Evolutionary conservation across 768 basidiomycete species (phyloP).

Genomic region (Boletus subcaerulescens): DNA sequence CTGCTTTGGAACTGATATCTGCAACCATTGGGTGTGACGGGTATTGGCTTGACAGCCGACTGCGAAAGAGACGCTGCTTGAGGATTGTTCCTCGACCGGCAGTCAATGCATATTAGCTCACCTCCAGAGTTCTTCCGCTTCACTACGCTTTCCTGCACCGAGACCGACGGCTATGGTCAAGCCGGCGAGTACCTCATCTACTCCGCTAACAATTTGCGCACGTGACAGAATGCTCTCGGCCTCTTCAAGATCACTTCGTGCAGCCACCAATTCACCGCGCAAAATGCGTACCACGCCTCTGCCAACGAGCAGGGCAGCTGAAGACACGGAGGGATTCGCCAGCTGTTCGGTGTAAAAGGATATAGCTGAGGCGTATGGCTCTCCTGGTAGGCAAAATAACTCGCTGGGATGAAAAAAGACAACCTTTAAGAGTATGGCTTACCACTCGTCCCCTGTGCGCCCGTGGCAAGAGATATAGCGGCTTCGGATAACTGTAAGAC

Average conservation of each 20-base stretch:
- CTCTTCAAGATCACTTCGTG: slow-evolving; percentile 80
- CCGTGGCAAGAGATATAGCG: slow-evolving; percentile 69
- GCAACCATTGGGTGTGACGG: slow-evolving; percentile 67
- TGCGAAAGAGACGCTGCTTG: slow-evolving; percentile 18
- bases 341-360: slow-evolving; percentile 83
- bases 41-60: slow-evolving; percentile 47
- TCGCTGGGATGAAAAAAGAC: not conserved
- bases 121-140: slow-evolving; percentile 69
- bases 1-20: slow-evolving; percentile 59
- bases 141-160: slow-evolving; percentile 51
- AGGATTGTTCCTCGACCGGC: not conserved
- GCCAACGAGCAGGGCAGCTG: slow-evolving; percentile 71
- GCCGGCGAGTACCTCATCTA: slow-evolving; percentile 64
- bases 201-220: slow-evolving; percentile 40
- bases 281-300: slow-evolving; percentile 78
- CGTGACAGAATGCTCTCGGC: slow-evolving; percentile 47
- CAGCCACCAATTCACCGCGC: slow-evolving; percentile 67
- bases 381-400: slow-evolving; percentile 15
- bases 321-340: slow-evolving; percentile 73
- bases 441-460: slow-evolving; percentile 59
- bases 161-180: slow-evolving; percentile 62
- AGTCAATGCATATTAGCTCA: slow-evolving; percentile 35
- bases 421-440: slow-evolving; percentile 28
- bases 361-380: slow-evolving; percentile 39
- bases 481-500: slow-evolving; percentile 90